Conservation (phyloP, 2,329 filamentous ascomycete genomes). For the Pezicula carpinea region DNA sequence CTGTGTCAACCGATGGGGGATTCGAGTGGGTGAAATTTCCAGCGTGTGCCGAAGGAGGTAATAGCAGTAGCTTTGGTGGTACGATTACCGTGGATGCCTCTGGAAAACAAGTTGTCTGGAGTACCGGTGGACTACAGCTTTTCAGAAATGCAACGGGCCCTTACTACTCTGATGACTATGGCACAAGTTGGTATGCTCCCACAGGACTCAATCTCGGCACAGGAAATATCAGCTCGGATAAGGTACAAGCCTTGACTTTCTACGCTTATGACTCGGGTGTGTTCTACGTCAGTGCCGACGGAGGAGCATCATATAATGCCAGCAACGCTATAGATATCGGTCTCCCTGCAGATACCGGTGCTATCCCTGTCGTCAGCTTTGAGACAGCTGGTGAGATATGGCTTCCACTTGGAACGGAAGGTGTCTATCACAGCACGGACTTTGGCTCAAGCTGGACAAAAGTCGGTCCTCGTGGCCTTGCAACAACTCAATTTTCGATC, state of each 20-base stretch:
- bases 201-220: slow-evolving; percentile 7
- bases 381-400: slow-evolving; percentile 10
- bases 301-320: slow-evolving; percentile 9
- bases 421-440: slow-evolving; percentile 10
- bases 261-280: slow-evolving; percentile 9
- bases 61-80: slow-evolving; percentile 8
- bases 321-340: slow-evolving; percentile 7
- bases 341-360: slow-evolving; percentile 5
- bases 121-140: neutral
- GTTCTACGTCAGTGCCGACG: slow-evolving; percentile 10
- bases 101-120: slow-evolving; percentile 10
- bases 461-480: slow-evolving; percentile 4
- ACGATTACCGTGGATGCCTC: slow-evolving; percentile 11
- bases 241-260: slow-evolving; percentile 10
- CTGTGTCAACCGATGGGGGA: slow-evolving; percentile 11
- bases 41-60: slow-evolving; percentile 5
- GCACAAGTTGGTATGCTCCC: slow-evolving; percentile 7
- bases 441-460: slow-evolving; percentile 7
- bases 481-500: slow-evolving; percentile 6
- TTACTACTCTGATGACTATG: slow-evolving; percentile 8
- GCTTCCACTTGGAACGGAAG: slow-evolving; percentile 8
- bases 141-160: slow-evolving; percentile 8
- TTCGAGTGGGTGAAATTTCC: slow-evolving; percentile 7
- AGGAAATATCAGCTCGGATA: slow-evolving; percentile 9
- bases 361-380: slow-evolving; percentile 8